Evolutionary conservation across 371 early-diverging fungal genomes (phyloP).

Genomic region (Mortierella sp.): DNA sequence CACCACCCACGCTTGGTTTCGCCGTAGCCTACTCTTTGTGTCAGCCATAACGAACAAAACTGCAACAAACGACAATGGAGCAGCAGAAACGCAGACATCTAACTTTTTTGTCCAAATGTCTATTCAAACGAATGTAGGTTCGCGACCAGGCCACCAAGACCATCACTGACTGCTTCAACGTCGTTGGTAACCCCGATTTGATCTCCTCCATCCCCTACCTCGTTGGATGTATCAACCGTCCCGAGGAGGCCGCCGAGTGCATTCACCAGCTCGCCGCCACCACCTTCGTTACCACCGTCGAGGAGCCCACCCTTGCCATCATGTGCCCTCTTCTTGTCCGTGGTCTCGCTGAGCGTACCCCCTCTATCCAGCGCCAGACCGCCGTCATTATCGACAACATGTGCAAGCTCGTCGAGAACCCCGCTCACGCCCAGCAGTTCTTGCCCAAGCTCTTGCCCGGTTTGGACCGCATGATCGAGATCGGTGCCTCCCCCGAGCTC

Average conservation of each 20-base stretch:
- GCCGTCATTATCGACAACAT: conserved; percentile 89
- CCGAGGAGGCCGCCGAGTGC: conserved; percentile 74
- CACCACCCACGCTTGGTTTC: neutral
- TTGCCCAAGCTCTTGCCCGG: conserved; percentile 85
- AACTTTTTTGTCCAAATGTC: neutral
- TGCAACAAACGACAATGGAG: neutral
- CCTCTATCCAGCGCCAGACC: conserved; percentile 81
- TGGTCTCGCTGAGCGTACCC: conserved; percentile 78
- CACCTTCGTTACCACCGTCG: conserved; percentile 84
- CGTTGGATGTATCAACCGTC: conserved; percentile 73
- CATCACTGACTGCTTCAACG: conserved; percentile 53
- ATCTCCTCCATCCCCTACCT: conserved; percentile 74
- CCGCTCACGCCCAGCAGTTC: conserved; percentile 84
- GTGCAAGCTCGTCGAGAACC: conserved; percentile 86
- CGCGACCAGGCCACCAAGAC: conserved; percentile 47
- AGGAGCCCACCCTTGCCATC: conserved; percentile 84
- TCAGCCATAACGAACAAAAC: neutral
- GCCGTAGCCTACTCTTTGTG: neutral
- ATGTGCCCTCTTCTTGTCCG: conserved; percentile 84
- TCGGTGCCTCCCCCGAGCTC: conserved; percentile 84
- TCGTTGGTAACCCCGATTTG: conserved; percentile 76
- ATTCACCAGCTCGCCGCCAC: conserved; percentile 75
- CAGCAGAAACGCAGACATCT: neutral
- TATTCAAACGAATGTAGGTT: conserved; percentile 17
- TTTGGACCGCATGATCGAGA: conserved; percentile 80